Percentiles rank a stretch among this genome's conserved stretches.
Conservation (phyloP, 257 asterid genomes). For the Solanum lycopersicoides region DNA sequence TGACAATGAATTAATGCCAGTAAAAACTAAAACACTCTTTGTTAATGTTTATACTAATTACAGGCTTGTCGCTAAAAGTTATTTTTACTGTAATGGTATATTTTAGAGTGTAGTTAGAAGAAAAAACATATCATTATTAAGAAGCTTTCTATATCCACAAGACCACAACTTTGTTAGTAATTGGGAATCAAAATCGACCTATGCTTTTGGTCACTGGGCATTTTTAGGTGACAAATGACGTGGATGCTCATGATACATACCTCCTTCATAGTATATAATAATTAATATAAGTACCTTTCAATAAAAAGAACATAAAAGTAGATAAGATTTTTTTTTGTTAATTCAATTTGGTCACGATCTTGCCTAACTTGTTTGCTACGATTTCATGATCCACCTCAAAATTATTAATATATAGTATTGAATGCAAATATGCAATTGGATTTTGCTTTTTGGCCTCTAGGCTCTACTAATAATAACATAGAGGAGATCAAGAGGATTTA, state of each 20-base stretch:
- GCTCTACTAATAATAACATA: background rate
- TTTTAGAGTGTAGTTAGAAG: too few relatives aligned
- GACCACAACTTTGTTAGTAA: conserved; percentile 8
- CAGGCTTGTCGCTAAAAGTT: too few relatives aligned
- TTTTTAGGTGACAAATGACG: conserved; percentile 9
- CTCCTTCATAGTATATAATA: background rate
- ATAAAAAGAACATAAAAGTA: background rate
- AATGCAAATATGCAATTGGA: conserved; percentile 4
- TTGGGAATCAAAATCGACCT: conserved; percentile 20
- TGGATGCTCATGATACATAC: background rate
- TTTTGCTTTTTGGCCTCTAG: background rate
- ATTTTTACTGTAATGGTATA: too few relatives aligned
- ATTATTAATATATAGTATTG: background rate
- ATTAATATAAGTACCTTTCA: background rate
- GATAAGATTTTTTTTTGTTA: background rate
- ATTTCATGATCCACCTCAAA: background rate
- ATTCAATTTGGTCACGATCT: conserved; percentile 20
- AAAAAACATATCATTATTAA: too few relatives aligned
- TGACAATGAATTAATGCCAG: too few relatives aligned
- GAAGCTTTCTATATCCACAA: conserved; percentile 7
- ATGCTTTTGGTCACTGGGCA: conserved; percentile 5
- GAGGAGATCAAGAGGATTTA: background rate
- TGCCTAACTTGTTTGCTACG: background rate
- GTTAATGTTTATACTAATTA: too few relatives aligned
- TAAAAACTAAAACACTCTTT: too few relatives aligned